A percentile compares a stretch with the other conserved stretches of the same genome.
Conservation (phyloP, 495 filamentous ascomycete genomes). For the Neurospora hispaniola region DNA sequence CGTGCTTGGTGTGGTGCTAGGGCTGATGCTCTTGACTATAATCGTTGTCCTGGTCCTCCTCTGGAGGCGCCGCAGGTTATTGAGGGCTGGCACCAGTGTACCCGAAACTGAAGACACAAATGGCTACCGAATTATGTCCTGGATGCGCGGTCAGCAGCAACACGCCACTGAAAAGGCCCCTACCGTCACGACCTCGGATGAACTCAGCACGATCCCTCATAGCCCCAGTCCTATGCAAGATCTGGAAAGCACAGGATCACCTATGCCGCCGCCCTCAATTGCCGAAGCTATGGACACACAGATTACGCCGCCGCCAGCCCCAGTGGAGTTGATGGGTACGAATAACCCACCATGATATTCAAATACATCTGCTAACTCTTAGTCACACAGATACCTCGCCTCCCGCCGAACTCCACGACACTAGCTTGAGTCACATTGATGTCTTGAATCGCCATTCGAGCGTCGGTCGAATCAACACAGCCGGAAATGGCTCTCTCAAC, state of each 20-base stretch:
- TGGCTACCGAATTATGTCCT: conserved; percentile 29
- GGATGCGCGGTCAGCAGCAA: conserved; percentile 30
- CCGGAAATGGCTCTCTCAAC: conserved; percentile 5
- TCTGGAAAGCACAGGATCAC: conserved; percentile 13
- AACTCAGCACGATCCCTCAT: conserved; percentile 22
- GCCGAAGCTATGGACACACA: conserved; percentile 31
- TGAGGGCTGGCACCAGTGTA: conserved; percentile 25
- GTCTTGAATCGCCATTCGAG: conserved; percentile 20
- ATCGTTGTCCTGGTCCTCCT: conserved; percentile 42
- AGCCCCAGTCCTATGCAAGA: conserved; percentile 7
- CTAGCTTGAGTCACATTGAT: conserved; percentile 13
- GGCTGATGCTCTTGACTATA: conserved; percentile 47
- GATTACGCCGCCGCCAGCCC: conserved; percentile 8
- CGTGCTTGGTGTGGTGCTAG: conserved; percentile 56
- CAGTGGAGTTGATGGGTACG: conserved; percentile 37
- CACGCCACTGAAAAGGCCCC: conserved; percentile 28
- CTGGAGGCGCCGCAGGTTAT: conserved; percentile 39
- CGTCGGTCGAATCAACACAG: conserved; percentile 7
- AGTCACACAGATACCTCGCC: conserved; percentile 19
- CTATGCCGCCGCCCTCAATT: conserved; percentile 10
- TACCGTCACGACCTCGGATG: conserved; percentile 36
- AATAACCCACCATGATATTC: neutral
- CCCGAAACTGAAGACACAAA: conserved; percentile 36
- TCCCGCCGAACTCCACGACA: conserved; percentile 26
- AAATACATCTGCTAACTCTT: conserved; percentile 3